Base-by-base conservation (phyloP, 306 rosid genomes). In the Castanospermum australe region DNA sequence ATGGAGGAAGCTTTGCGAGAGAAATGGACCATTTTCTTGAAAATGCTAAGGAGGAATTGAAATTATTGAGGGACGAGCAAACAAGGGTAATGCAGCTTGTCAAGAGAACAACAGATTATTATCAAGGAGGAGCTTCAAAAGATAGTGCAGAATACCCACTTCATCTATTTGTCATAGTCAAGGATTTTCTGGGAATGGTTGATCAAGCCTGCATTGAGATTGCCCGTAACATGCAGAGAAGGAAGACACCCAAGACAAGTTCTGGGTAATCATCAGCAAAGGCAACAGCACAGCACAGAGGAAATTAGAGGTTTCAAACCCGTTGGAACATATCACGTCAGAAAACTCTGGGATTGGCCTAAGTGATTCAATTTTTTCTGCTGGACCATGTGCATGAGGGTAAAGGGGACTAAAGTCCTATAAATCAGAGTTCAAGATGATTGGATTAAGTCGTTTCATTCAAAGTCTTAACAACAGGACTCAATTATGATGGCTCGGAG, bases 151-250 rank as follows among this genome's bases (percentile, higher is more conserved):
- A 87, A 41, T 85, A 89, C 47, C 77, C 90, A 21, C 89, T 91
- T 85, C 88, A 88, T 76, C 81, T 96, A 8, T 96, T 96, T 84
- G 90, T 67, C 20, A 86, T 93, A 56, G 92, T 96, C 1, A 96
- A 89, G 79, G 96, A 96, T 86, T 96, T 96, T 50, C 87, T 96
- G 5, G 87, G 83, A 69, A 93, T 90, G 99, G 98, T 93, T 21
- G 99, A 96, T 87, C 92, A 69, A 59, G 92, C 89, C 6, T 96
- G 99, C 55, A 85, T 93, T 41, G 97, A 90, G 68, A 93, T 93
- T 67, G 83, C 97, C 4, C 82, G 96, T 57, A 87, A 84, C 59
- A 64, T 83, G 82, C 97, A 90, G 86, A 86, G 51, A 84, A 91
- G 66, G 84, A 95, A 81, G 88, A 67, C 65, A 33, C 13, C 82